phyloP scores from a whole-genome alignment of 129 eudicot species.

The Gnaphalium uliginosum region DNA sequence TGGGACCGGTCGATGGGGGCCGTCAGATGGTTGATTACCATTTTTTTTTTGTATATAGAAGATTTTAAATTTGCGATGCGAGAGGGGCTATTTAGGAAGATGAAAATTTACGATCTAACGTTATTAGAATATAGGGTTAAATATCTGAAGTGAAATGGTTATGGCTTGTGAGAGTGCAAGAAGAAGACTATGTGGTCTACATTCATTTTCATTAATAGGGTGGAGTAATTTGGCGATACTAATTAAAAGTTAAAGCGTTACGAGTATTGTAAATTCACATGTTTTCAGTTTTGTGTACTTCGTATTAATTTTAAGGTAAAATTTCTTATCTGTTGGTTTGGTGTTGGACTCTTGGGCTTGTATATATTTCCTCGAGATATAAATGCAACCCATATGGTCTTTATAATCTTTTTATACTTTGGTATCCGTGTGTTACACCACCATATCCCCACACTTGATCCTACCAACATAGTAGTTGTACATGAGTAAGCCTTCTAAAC shows the following conservation, averaged over 20 bases:
- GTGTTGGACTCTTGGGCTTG: not conserved
- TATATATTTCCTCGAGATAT: conserved; percentile 5
- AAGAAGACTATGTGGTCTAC: conserved; percentile 4
- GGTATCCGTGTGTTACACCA: not conserved
- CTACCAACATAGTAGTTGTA: not conserved
- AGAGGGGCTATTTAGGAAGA: not conserved
- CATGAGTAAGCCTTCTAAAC: conserved; percentile 4
- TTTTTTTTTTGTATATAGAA: conserved; percentile 1
- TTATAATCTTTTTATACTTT: not conserved
- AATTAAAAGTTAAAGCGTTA: conserved; percentile 14
- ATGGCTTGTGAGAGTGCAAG: conserved; percentile 12
- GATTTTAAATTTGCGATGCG: not conserved
- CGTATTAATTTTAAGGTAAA: conserved; percentile 8
- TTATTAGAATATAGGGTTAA: not conserved
- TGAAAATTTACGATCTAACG: not conserved
- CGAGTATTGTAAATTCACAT: not conserved
- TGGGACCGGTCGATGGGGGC: too few relatives aligned
- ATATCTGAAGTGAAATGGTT: not conserved
- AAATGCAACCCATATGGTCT: conserved; percentile 1
- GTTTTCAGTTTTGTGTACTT: not conserved
- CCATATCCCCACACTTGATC: not conserved
- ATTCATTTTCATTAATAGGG: not conserved
- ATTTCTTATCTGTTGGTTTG: not conserved
- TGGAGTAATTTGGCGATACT: conserved; percentile 9
- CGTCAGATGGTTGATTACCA: too few relatives aligned